Percentiles rank a stretch among this genome's conserved stretches.
phyloP scores from a whole-genome alignment of 257 asterid species.

The Osmanthus fragrans region DNA sequence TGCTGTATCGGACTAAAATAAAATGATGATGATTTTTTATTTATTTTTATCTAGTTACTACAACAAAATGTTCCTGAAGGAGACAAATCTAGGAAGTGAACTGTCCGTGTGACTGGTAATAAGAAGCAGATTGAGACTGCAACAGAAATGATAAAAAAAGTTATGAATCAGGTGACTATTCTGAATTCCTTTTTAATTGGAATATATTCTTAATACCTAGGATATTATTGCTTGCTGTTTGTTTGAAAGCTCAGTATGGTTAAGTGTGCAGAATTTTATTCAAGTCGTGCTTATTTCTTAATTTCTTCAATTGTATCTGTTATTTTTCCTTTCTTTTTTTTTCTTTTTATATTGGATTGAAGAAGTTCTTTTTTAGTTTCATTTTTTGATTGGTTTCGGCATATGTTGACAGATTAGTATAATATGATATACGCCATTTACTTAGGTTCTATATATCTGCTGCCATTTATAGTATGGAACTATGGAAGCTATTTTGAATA shows the following conservation, averaged over 20 bases:
- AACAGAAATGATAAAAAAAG: conserved; percentile 85
- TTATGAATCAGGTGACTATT: conserved; percentile 81
- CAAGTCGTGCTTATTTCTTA: not conserved
- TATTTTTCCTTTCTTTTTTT: too few relatives aligned
- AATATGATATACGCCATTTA: not conserved
- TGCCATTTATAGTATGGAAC: not conserved
- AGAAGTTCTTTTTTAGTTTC: not conserved
- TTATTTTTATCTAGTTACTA: conserved; percentile 47
- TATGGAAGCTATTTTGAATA: conserved; percentile 10
- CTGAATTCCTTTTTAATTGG: conserved; percentile 9
- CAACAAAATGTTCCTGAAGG: conserved; percentile 82
- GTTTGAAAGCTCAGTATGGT: not conserved
- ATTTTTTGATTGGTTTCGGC: not conserved
- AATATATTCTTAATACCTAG: conserved; percentile 7
- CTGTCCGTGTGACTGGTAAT: conserved; percentile 86
- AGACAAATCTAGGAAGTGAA: conserved; percentile 78
- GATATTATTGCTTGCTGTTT: conserved; percentile 3
- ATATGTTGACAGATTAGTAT: not conserved
- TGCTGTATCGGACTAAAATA: not conserved
- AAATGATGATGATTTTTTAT: not conserved
- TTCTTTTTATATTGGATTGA: too few relatives aligned
- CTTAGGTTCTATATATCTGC: not conserved
- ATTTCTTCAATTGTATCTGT: not conserved
- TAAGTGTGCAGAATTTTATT: not conserved
- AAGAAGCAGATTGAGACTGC: conserved; percentile 85